Base-by-base conservation (phyloP, 257 asterid genomes). In the Echium plantagineum region DNA sequence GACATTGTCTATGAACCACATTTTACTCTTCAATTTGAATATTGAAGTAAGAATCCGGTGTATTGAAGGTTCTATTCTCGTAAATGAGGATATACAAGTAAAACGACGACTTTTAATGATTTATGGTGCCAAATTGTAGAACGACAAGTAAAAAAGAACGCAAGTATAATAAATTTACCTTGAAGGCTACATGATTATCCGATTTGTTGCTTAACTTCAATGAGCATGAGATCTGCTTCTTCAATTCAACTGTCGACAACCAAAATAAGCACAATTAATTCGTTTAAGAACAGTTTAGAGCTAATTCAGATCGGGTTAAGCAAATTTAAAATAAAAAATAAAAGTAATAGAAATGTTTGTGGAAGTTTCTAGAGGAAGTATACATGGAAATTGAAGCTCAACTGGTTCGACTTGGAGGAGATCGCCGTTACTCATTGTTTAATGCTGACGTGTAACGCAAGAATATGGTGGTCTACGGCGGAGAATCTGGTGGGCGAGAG, bases 161-260 rank as follows among this genome's bases (percentile, higher is more conserved):
- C 26, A 3, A 24, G 26, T 3, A 24, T 24, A 24, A 24, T 24
- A 24, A 24, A 24, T 24, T 24, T 77, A 85, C 95, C 95, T 86
- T 86, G 72, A 83, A 86, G n/a, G 95, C 93, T 30, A 86, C 95
- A 69, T 72, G 48, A 71, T 70, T 72, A 61, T 77, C 85, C 30
- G 87, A 69, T 69, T 80, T 86, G 81, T 86, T 86, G 58, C 73
- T 63, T 74, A 86, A 73, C 66, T 70, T 82, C 87, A 86, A 60
- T 63, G 83, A 71, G 62, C 86, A 78, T 35, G 87, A 47, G 80
- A 82, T 82, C 90, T 85, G 94, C 80, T 80, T 85, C 94, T 82
- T 85, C 90, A 85, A 77, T 77, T 85, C 94, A 65, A 85, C 94
- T 85, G 12, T 13, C 4, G 2, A 13, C 49, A 42, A 42, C 10